A percentile compares a stretch with the other conserved stretches of the same genome.
Evolutionary conservation across 768 basidiomycete species (phyloP).

Genomic region (Austroboletus eburneus): DNA sequence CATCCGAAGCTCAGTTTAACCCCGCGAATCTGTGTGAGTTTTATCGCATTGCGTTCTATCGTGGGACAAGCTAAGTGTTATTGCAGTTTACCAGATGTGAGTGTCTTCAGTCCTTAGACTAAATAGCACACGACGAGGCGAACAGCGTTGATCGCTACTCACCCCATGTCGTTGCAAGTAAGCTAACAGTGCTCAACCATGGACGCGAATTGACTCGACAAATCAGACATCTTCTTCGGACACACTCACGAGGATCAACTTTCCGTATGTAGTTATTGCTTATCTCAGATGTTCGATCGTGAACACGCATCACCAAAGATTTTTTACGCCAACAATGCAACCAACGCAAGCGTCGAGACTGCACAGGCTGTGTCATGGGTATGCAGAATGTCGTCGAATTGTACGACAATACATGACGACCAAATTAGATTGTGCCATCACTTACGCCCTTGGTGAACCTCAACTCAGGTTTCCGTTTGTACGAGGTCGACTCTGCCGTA

Average conservation of each 20-base stretch:
- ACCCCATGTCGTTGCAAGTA: constrained; percentile 45
- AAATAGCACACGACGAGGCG: neutral
- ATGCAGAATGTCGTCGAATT: neutral
- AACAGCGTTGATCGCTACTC: constrained; percentile 43
- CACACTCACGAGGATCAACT: constrained; percentile 72
- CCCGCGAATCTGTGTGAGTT: constrained; percentile 43
- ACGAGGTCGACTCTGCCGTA: constrained; percentile 37
- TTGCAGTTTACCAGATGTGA: constrained; percentile 46
- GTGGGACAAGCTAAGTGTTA: neutral
- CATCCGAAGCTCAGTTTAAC: constrained; percentile 36
- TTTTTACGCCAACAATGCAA: constrained; percentile 69
- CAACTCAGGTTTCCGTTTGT: constrained; percentile 63
- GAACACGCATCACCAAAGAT: constrained; percentile 37
- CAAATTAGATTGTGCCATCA: constrained; percentile 42
- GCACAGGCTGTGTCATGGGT: constrained; percentile 52
- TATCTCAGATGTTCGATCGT: neutral
- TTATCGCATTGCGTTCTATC: neutral
- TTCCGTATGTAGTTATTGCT: constrained; percentile 35
- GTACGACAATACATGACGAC: neutral
- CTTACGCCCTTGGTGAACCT: constrained; percentile 63
- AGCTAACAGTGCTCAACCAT: constrained; percentile 9
- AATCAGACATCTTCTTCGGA: constrained; percentile 61
- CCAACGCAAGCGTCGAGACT: constrained; percentile 47
- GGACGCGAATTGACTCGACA: neutral
- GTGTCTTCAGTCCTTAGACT: neutral